Evolutionary conservation across 495 filamentous ascomycete species (phyloP).

Genomic region (Neurospora sp.): DNA sequence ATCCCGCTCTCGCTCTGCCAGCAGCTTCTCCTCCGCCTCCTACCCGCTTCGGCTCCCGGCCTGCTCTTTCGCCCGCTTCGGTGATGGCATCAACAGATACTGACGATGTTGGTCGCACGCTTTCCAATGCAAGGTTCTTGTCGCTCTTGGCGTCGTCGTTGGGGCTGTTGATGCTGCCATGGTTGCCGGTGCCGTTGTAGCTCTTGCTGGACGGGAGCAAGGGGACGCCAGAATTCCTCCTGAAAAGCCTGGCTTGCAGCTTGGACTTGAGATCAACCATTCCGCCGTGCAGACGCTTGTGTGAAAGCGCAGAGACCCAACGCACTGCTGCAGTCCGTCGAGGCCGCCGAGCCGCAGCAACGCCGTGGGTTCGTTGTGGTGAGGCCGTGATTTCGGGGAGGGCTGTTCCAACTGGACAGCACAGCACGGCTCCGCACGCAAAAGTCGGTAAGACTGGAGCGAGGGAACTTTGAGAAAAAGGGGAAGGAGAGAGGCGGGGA

Average conservation of each 20-base stretch:
- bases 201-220: conserved; percentile 21
- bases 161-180: conserved; percentile 8
- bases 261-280: conserved; percentile 40
- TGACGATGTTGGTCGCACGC: not conserved
- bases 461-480: not conserved
- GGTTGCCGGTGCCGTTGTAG: conserved; percentile 13
- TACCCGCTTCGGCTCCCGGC: not conserved
- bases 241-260: conserved; percentile 37
- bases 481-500: not conserved
- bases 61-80: not conserved
- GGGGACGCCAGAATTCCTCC: conserved; percentile 32
- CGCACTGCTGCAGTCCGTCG: not conserved
- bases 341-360: not conserved
- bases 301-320: not conserved
- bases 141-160: conserved; percentile 7
- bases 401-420: not conserved
- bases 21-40: not conserved
- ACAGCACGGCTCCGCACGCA: not conserved
- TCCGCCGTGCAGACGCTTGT: not conserved
- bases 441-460: not conserved
- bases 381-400: not conserved
- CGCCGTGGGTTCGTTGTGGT: not conserved
- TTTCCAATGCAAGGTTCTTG: conserved; percentile 6
- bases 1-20: not conserved
- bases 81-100: not conserved